A percentile compares a stretch with the other conserved stretches of the same genome.
Evolutionary conservation across 164 flowering plant genomes (phyloP).

Genomic region (Berberis vulgaris): DNA sequence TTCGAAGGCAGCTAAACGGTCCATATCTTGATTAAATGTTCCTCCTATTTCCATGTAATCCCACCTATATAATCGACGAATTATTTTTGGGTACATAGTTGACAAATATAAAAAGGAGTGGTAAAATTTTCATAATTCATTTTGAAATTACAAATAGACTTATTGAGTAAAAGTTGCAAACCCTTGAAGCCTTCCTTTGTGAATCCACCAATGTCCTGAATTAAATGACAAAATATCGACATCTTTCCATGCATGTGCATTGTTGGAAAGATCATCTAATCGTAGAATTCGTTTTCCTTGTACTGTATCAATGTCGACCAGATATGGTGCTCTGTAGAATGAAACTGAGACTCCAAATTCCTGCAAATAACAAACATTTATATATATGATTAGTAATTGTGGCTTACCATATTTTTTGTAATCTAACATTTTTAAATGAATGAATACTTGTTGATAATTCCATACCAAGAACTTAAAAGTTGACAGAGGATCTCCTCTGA

Average conservation of each 20-base stretch:
- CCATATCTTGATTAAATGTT: constrained; percentile 56
- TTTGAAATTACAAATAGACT: background rate
- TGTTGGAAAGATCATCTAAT: constrained; percentile 36
- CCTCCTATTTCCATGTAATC: constrained; percentile 68
- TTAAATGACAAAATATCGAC: constrained; percentile 52
- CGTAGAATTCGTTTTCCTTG: constrained; percentile 31
- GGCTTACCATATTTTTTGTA: too few species aligned
- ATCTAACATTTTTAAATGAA: background rate
- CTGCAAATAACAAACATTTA: constrained; percentile 11
- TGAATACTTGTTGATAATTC: background rate
- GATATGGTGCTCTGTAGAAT: constrained; percentile 25
- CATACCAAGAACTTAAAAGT: constrained; percentile 63
- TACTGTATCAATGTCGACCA: constrained; percentile 39
- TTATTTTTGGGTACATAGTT: background rate
- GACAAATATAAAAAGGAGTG: background rate
- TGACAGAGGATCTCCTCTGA: constrained; percentile 67
- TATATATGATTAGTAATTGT: too few species aligned
- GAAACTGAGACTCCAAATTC: constrained; percentile 30
- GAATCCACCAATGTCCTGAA: constrained; percentile 75
- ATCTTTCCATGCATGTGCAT: constrained; percentile 41
- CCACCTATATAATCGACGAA: constrained; percentile 41
- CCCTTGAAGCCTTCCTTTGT: constrained; percentile 43
- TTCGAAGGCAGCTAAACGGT: constrained; percentile 56
- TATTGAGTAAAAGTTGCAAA: constrained; percentile 10
- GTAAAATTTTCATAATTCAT: background rate